A percentile compares a stretch with the other conserved stretches of the same genome.
These are phyloP conservation scores for Albizia julibrissin DNA, from an alignment of 306 rosid genomes.

Conservation along the genomic window DNA sequence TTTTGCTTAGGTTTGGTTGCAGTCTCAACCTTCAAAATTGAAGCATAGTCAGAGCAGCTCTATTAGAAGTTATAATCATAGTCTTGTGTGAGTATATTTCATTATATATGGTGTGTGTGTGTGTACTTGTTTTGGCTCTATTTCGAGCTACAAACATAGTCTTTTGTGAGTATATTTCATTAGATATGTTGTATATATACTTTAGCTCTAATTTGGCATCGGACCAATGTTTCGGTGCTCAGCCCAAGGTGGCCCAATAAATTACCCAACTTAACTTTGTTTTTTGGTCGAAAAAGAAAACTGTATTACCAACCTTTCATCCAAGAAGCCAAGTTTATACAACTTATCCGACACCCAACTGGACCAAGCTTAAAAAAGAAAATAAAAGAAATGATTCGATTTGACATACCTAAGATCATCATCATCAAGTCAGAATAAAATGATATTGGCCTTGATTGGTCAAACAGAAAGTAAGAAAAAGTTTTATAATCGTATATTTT, in stretches of 20 bases:
- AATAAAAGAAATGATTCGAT: no score
- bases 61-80: background rate
- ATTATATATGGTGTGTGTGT: no score
- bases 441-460: background rate
- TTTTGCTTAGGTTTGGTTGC: conserved; percentile 1
- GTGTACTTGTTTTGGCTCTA: no score
- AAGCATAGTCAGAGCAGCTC: conserved; percentile 9
- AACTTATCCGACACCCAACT: no score
- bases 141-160: background rate
- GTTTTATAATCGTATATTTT: no score
- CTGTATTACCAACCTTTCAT: no score
- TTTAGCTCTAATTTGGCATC: background rate
- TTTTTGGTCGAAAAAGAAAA: no score
- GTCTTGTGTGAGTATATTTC: background rate
- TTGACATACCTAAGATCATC: background rate
- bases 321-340: no score
- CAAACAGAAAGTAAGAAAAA: background rate
- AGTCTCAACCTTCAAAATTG: conserved; percentile 1
- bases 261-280: background rate
- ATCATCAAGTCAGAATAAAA: no score
- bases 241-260: background rate
- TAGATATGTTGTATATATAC: background rate
- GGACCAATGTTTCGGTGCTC: background rate
- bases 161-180: background rate
- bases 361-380: no score